A percentile compares a stretch with the other conserved stretches of the same genome.
These are phyloP conservation scores for Diaporthe sp. DNA, from an alignment of 2,329 filamentous ascomycete species.

Conservation along the genomic window DNA sequence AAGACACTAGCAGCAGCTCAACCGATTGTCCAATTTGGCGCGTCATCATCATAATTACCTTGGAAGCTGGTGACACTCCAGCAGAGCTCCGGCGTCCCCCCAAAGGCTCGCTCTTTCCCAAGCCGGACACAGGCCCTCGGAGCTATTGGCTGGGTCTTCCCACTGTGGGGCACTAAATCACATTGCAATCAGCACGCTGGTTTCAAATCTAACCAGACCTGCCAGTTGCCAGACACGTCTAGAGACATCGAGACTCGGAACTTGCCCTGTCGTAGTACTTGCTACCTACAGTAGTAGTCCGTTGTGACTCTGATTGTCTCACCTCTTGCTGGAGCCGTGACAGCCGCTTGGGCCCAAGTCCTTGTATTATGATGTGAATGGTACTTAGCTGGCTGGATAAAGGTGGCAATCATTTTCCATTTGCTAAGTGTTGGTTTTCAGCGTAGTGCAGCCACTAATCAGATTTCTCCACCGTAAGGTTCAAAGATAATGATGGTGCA, in stretches of 20 bases:
- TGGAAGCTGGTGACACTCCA: conserved; percentile 14
- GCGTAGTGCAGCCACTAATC: conserved; percentile 3
- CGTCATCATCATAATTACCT: neutral
- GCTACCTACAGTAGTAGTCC: neutral
- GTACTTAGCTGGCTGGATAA: neutral
- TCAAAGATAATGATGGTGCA: neutral
- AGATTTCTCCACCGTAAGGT: neutral
- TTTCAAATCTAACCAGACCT: conserved; percentile 14
- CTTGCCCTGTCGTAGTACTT: neutral
- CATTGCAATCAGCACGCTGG: conserved; percentile 23
- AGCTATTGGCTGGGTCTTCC: conserved; percentile 17
- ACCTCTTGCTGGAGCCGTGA: neutral
- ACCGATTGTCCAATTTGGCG: conserved; percentile 3
- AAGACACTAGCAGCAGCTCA: neutral
- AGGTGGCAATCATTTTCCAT: neutral
- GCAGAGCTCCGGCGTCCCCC: neutral
- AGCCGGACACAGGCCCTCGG: neutral
- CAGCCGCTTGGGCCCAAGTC: neutral
- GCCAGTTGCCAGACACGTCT: neutral
- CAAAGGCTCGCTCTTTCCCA: conserved; percentile 14
- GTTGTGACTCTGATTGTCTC: conserved; percentile 24
- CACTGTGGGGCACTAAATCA: conserved; percentile 25
- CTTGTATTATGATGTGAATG: neutral
- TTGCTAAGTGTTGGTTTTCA: neutral
- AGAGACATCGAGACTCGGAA: conserved; percentile 12